Evolutionary conservation across 352 stramenopile genomes (phyloP), one percentile per base, ranked within the genome.

Genomic region (Phytophthora parvispora): DNA sequence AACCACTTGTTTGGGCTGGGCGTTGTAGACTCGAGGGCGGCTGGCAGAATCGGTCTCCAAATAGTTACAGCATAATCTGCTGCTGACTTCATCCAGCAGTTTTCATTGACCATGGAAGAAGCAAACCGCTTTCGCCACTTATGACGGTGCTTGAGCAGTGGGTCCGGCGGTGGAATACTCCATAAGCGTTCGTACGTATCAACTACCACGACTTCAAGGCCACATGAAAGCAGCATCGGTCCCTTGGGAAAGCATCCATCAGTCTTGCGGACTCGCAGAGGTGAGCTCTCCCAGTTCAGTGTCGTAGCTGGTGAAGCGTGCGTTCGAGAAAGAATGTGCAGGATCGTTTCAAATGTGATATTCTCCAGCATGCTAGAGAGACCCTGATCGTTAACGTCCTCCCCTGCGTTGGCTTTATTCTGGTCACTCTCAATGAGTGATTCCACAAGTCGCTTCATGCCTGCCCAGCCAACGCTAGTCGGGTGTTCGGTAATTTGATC

Each of bases 161-260:
- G 90, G 62, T 97, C 88, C 0, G 87, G 75, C 18, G 86, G 77
- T n/a, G 90, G 88, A 15, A 97, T 78, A 60, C 87, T 93, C 88
- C 90, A 97, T 24, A 96, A 53, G 7, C 88, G 85, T 43, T 97
- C 90, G 61, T 91, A 96, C 18, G 86, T 83, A n/a, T 80, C 67
- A 31, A 95, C 83, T 7, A 95, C 75, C 36, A 94, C 65, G 45
- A 78, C 87, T 62, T 96, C 84, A 27, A 97, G 73, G 6, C 90
- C 90, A 29, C 77, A 83, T 0, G 84, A 92, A 6, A 97, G 64
- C 2, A 73, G 60, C 32, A 97, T 80, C 3, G 90, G 88, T 16
- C 90, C 90, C 53, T 97, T 97, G 0, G 84, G 84, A 50, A 76
- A 90, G 25, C 80, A 71, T 13, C 74, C 67, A 60, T 93, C 87